Evolutionary conservation across 257 asterid genomes (phyloP).

Genomic region (Solanum chilense): DNA sequence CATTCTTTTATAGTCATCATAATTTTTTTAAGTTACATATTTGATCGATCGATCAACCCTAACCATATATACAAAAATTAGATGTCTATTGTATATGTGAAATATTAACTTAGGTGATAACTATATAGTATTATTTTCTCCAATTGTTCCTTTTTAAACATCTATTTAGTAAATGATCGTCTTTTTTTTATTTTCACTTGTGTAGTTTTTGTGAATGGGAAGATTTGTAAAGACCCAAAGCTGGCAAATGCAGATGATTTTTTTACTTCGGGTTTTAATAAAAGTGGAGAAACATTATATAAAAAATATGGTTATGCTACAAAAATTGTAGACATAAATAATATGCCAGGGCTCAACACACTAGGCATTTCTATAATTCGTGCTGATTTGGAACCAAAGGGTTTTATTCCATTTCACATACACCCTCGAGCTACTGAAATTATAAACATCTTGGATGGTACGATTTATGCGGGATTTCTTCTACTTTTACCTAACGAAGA

Average conservation of each 20-base stretch:
- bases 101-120: no score
- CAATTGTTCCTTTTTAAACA: no score
- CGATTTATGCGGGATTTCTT: not conserved
- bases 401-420: not conserved
- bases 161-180: no score
- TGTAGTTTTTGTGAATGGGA: not conserved
- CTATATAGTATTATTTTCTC: no score
- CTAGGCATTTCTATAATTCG: not conserved
- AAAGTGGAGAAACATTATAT: not conserved
- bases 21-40: not conserved
- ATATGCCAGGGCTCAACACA: not conserved
- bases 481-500: not conserved
- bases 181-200: not conserved
- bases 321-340: not conserved
- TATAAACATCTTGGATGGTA: not conserved
- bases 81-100: no score
- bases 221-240: not conserved
- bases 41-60: no score
- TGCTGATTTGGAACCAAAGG: not conserved
- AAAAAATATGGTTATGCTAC: not conserved
- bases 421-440: not conserved
- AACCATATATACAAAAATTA: not conserved
- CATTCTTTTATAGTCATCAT: not conserved
- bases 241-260: not conserved
- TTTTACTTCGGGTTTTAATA: not conserved